phyloP scores from a whole-genome alignment of 768 basidiomycete genomes.

The Kondoa malvinella region DNA sequence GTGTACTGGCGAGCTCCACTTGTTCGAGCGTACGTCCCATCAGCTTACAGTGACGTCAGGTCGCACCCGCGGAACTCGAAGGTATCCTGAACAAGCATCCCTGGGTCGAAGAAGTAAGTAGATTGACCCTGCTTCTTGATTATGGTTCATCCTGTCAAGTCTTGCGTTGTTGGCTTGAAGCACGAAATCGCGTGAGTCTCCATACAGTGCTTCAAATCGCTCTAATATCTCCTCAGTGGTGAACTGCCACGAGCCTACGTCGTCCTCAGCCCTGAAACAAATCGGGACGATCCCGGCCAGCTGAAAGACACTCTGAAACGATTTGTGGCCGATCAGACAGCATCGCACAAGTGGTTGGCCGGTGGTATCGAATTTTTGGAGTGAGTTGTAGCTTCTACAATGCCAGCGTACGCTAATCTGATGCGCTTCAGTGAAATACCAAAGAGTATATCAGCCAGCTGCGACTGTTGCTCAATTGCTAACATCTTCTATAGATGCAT shows the following conservation, averaged over 20 bases:
- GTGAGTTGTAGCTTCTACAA: background rate
- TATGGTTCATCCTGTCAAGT: background rate
- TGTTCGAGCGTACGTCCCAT: background rate
- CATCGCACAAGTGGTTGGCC: background rate
- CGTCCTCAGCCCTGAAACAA: background rate
- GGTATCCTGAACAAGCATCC: background rate
- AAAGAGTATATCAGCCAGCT: background rate
- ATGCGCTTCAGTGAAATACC: background rate
- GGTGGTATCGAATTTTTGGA: background rate
- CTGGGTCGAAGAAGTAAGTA: slow-evolving; percentile 4
- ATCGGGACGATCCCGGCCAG: background rate
- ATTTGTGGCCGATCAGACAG: background rate
- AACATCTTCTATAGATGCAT: background rate
- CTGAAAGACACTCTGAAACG: background rate
- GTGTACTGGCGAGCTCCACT: background rate
- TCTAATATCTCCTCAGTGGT: background rate
- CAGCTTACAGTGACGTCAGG: background rate
- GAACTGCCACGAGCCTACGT: slow-evolving; percentile 2
- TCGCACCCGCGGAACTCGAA: slow-evolving; percentile 8
- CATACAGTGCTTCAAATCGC: background rate
- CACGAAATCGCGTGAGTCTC: background rate
- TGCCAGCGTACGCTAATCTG: background rate
- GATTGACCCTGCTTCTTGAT: background rate
- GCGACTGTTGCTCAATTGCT: background rate
- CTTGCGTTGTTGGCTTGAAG: background rate